Base-by-base conservation (phyloP, 2,329 filamentous ascomycete species). In the Ceratocystis colombiana region DNA sequence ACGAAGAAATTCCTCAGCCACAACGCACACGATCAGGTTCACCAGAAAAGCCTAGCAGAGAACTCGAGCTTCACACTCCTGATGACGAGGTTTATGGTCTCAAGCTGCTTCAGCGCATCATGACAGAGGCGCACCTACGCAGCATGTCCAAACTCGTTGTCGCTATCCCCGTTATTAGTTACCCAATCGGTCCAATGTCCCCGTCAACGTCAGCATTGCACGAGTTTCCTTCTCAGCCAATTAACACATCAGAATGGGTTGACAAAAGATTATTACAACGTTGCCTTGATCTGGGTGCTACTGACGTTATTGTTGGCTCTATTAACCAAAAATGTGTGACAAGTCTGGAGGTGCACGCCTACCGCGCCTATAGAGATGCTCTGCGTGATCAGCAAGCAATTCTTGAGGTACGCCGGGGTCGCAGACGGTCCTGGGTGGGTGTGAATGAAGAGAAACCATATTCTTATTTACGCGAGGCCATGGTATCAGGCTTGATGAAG, bases 341-440 rank as follows among this genome's bases (percentile, higher is more conserved):
- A 68, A 86, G 87, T 37, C 79, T 96, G 63, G 86, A 89, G 68
- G 85, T 94, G 17, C 90, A 93, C 73, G 90, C 89, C 57, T 96
- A 95, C 76, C 86, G 88, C 71, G 85, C 88, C 61, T 88, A 89
- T 72, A 89, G 89, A 74, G 86, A 91, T 71, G 87, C 88, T 25
- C 80, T 83, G 44, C 85, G 84, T 72, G 88, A 92, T 72, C 86
- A 90, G 72, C 82, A 87, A 68, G 84, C 85, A 20, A 82, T 91
- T 68, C 73, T 91, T 66, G 87, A 88, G 68, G 79, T 88, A 68
- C 88, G 87, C 72, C 85, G 87, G 70, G 85, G 87, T 57, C 83
- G 91, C 66, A 95, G 95, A 75, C 84, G 90, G 64, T 96, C 92
- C 0, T 96, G 92, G 92, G 90, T 96, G 53, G 91, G 92, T 30